These are phyloP conservation scores for Nakazawaea anatomiae DNA, from an alignment of 805 yeast species.

Conservation along the genomic window DNA sequence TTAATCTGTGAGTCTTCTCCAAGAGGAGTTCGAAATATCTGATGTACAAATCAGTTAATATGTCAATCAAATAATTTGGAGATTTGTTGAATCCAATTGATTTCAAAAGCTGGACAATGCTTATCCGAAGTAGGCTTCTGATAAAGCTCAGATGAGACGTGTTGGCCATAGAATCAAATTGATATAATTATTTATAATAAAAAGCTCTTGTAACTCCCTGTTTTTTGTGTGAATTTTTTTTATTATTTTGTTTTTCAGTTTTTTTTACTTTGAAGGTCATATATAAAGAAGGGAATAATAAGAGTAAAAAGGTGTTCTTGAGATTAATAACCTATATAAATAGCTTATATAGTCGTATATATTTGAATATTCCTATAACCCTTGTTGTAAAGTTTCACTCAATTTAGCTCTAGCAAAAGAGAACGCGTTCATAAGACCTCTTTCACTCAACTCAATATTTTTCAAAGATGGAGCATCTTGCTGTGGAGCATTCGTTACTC, in stretches of 20 bases:
- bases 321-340: too few species aligned
- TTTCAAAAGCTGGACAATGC: conserved; percentile 52
- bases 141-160: conserved; percentile 4
- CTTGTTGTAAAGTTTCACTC: conserved; percentile 33
- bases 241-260: neutral
- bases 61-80: conserved; percentile 63
- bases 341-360: neutral
- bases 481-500: conserved; percentile 85
- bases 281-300: neutral
- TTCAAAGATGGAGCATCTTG: conserved; percentile 55
- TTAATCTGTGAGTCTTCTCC: conserved; percentile 40
- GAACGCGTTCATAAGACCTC: conserved; percentile 77
- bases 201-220: neutral
- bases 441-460: conserved; percentile 63
- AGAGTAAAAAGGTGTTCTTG: too few species aligned
- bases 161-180: neutral
- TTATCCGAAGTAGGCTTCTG: conserved; percentile 7
- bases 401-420: conserved; percentile 77
- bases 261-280: neutral
- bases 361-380: conserved; percentile 17
- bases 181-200: too few species aligned
- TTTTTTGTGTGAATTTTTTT: neutral
- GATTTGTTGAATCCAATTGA: conserved; percentile 83
- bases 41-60: conserved; percentile 70
- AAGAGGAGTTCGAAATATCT: conserved; percentile 55